Evolutionary conservation across 2,329 filamentous ascomycete species (phyloP), one percentile per base, ranked within the genome.

Genomic region (Venturia effusa): DNA sequence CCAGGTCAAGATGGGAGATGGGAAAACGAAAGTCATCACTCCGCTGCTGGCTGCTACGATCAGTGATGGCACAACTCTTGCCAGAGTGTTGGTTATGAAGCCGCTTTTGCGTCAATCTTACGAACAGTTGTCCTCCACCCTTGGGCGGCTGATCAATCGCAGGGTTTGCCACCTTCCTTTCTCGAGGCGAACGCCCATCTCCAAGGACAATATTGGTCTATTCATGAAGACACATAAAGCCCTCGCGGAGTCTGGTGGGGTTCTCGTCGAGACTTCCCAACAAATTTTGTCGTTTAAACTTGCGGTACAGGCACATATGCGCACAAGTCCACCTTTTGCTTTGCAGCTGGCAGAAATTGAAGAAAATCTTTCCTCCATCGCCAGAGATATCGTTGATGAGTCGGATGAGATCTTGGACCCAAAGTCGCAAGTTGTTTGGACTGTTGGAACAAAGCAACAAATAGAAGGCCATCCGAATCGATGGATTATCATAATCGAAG

Each of bases 21-120:
- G 83, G 0, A 86, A 86, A 71, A 85, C 83, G 0, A 87, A 86
- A 0, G 83, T 89, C 1, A 89, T 92, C 61, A 78, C 87, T 0
- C 87, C 86, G 0, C 83, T 87, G 7, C 78, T 86, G 0, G 80
- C 81, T 0, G 72, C 80, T 8, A 66, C 65, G 2, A 64, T 75
- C 6, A 71, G 74, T 7, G 62, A 74, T 64, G 73, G 72, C 60
- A 70, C 71, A 0, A 72, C 73, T 0, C 71, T 88, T 0, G 77
- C 78, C 0, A 72, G 85, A 1, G 69, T 85, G 0, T 69, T 84
- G 0, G 81, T 84, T 0, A 80, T 80, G 0, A 84, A 82, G 61
- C 73, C 83, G 0, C 74, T 84, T 3, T 72, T 83, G 0, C 74
- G 78, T 17, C 82, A 85, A 65, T 84, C 82, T 1, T 80, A 78